Evolutionary conservation across 2,329 filamentous ascomycete species (phyloP).

Genomic region (Fusarium palustre): DNA sequence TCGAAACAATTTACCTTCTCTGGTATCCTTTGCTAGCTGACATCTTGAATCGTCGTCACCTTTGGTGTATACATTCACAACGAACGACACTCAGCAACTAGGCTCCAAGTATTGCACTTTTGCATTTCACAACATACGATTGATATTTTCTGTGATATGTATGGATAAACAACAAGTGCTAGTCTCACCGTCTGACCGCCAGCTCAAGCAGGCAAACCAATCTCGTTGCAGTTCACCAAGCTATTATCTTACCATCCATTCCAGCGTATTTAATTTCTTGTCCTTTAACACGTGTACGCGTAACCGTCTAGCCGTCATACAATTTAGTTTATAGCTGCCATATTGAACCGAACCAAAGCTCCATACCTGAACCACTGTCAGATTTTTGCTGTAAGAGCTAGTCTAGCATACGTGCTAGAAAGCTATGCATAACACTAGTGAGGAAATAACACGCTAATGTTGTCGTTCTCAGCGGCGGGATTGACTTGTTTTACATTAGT

Average conservation of each 20-base stretch:
- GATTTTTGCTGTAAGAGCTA: background rate
- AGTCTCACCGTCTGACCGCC: background rate
- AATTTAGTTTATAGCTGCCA: background rate
- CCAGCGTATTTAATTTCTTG: background rate
- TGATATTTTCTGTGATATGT: background rate
- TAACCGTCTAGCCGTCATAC: background rate
- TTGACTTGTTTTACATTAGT: background rate
- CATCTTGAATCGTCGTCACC: background rate
- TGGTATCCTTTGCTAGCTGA: background rate
- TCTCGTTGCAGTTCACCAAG: background rate
- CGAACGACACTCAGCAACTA: background rate
- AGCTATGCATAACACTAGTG: background rate
- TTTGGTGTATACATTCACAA: background rate
- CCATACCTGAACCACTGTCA: constrained; percentile 4
- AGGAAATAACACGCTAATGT: background rate
- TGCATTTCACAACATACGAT: background rate
- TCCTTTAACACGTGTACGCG: constrained; percentile 16
- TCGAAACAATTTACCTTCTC: constrained; percentile 9
- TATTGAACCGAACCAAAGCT: background rate
- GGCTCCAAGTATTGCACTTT: background rate
- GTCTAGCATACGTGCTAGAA: background rate
- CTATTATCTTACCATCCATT: constrained; percentile 31
- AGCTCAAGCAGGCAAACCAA: background rate
- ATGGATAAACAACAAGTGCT: background rate
- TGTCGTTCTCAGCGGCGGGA: background rate